Evolutionary conservation across 345 rosid species (phyloP), one percentile per base, ranked within the genome.

Genomic region (Brassica incana): DNA sequence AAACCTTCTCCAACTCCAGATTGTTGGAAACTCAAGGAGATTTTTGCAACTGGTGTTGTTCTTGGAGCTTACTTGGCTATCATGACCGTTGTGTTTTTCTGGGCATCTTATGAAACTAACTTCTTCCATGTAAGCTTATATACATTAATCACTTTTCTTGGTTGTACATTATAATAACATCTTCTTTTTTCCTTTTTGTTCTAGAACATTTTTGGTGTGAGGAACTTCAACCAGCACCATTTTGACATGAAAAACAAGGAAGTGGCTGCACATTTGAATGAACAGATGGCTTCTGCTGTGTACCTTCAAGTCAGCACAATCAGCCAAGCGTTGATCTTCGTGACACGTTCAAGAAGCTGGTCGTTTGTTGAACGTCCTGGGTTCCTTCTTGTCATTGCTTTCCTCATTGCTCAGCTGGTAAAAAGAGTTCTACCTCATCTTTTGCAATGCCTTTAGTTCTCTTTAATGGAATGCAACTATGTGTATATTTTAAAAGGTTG

Each of bases 301-400:
- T 88, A 87, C 20, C 90, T 88, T 74, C 92, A 88, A 84, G 73
- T 88, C 70, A 87, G 90, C 72, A 88, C 92, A 6, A 85, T 89
- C 75, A 94, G 96, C 67, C 98, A 94, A 82, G 98, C 97, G n/a
- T 76, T 94, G 32, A 94, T 94, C 74, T 88, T 88, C 8, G 90
- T 85, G 65, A 87, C 92, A 0, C 88, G 88, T 29, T 88, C 92
- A n/a, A 83, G 88, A 36, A 77, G 90, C 54, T 88, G 90, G 92
- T 88, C 90, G 4, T 83, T 80, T 58, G 65, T 27, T 15, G 92
- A 88, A 65, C 84, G 92, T 8, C 92, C 90, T 5, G 90, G 92
- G 14, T 67, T 82, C 35, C 92, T 94, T 56, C 97, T 94, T 16
- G 85, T 89, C 3, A 29, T 64, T 36, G 97, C 98, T 29, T 94